Evolutionary conservation across 495 filamentous ascomycete species (phyloP).

Genomic region (Aspergillus cavernicola): DNA sequence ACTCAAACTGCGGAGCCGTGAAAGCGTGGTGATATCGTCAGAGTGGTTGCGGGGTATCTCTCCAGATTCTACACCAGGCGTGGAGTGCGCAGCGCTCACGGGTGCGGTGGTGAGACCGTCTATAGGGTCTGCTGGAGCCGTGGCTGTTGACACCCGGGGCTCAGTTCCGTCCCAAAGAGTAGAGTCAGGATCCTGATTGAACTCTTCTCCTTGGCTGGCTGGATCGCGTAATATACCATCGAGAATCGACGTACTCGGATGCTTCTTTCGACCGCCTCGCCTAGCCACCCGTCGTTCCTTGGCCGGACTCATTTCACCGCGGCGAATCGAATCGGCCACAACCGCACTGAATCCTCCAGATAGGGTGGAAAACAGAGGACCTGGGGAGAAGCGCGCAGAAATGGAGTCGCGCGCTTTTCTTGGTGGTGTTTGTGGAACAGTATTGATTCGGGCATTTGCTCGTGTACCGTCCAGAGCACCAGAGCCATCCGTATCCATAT

Average conservation of each 20-base stretch:
- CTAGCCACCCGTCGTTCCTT: conserved; percentile 31
- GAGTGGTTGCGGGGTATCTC: conserved; percentile 10
- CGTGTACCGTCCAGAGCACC: conserved; percentile 14
- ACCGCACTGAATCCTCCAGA: conserved; percentile 56
- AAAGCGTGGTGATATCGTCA: conserved; percentile 19
- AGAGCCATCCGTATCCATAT: conserved; percentile 29
- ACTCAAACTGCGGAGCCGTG: conserved; percentile 41
- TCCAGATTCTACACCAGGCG: conserved; percentile 23
- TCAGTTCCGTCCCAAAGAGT: conserved; percentile 15
- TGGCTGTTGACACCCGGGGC: conserved; percentile 22
- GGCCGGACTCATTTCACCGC: conserved; percentile 43
- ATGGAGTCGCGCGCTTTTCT: conserved; percentile 34
- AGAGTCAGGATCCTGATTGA: conserved; percentile 13
- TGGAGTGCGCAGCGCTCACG: conserved; percentile 26
- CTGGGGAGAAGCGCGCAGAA: conserved; percentile 44
- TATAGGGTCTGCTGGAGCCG: conserved; percentile 30
- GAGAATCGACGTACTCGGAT: conserved; percentile 27
- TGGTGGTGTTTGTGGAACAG: conserved; percentile 35
- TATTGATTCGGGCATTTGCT: conserved; percentile 17
- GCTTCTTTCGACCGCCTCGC: conserved; percentile 25
- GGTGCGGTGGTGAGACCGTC: conserved; percentile 21
- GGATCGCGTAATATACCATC: conserved; percentile 18
- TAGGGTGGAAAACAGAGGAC: conserved; percentile 47
- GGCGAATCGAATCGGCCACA: conserved; percentile 58
- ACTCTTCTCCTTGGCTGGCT: conserved; percentile 16